phyloP scores from a whole-genome alignment of 208 protist genomes.

The Porcisia hertigi region DNA sequence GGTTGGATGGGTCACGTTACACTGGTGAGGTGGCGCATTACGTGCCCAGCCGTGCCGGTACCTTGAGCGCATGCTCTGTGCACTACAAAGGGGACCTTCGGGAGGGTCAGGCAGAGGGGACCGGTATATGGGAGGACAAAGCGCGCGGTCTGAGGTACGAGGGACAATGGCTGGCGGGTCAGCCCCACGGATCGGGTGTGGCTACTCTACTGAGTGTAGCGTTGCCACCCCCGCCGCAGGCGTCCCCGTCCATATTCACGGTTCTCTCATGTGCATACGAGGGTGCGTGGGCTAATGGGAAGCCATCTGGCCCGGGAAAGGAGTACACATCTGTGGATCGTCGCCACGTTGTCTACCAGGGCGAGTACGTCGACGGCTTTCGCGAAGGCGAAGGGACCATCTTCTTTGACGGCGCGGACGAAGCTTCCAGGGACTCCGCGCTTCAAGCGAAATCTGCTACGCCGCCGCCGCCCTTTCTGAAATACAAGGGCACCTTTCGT shows the following conservation, averaged over 20 bases:
- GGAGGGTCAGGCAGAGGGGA: conserved; percentile 48
- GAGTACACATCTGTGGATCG: conserved; percentile 16
- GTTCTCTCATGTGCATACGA: conserved; percentile 36
- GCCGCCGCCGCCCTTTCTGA: conserved; percentile 8
- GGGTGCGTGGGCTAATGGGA: conserved; percentile 58
- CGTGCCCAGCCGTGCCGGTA: conserved; percentile 56
- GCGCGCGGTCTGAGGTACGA: conserved; percentile 43
- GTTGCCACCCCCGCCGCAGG: neutral
- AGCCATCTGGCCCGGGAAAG: conserved; percentile 43
- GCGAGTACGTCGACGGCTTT: conserved; percentile 52
- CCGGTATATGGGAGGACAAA: conserved; percentile 42
- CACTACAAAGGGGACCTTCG: conserved; percentile 64
- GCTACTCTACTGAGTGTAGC: conserved; percentile 7
- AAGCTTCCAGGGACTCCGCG: neutral
- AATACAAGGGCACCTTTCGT: conserved; percentile 57
- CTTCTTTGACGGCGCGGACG: conserved; percentile 10
- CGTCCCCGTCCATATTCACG: neutral
- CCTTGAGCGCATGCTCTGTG: conserved; percentile 31
- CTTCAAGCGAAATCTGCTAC: conserved; percentile 3
- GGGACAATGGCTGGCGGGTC: conserved; percentile 56
- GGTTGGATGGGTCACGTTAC: conserved; percentile 69
- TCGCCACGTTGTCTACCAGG: conserved; percentile 51
- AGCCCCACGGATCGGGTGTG: conserved; percentile 66
- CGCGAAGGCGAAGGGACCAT: conserved; percentile 55
- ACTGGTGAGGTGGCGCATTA: conserved; percentile 42